These are phyloP conservation scores for Pseudoturritis turrita DNA, from an alignment of 345 rosid genomes.

Conservation along the genomic window DNA sequence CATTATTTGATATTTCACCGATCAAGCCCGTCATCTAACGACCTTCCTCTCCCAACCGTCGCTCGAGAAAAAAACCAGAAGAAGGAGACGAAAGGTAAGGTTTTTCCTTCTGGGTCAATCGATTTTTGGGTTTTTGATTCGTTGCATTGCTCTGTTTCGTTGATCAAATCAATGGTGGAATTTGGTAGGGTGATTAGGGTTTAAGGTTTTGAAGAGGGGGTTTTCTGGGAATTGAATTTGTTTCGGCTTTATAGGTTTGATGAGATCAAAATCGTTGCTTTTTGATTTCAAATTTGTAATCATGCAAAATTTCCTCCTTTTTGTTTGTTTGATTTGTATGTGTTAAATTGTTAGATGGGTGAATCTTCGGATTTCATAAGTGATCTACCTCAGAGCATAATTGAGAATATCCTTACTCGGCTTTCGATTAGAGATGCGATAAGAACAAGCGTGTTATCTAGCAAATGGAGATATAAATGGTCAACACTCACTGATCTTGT, in stretches of 20 bases:
- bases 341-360: slow-evolving; percentile 35
- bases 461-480: slow-evolving; percentile 88
- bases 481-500: slow-evolving; percentile 59
- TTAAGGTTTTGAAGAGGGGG: background rate
- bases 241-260: too few species aligned
- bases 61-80: background rate
- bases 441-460: slow-evolving; percentile 69
- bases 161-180: background rate
- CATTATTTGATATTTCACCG: background rate
- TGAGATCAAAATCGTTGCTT: too few species aligned
- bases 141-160: slow-evolving; percentile 10
- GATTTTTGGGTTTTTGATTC: background rate
- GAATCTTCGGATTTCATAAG: slow-evolving; percentile 54
- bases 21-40: background rate
- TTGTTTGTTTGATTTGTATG: background rate
- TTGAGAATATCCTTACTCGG: slow-evolving; percentile 64
- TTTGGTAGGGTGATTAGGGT: slow-evolving; percentile 1
- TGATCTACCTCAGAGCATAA: slow-evolving; percentile 76
- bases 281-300: too few species aligned
- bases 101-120: background rate
- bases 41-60: background rate
- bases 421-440: slow-evolving; percentile 72
- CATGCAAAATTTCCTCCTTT: too few species aligned
- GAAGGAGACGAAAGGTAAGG: slow-evolving; percentile 2
- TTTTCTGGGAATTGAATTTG: background rate